Evolutionary conservation across 306 rosid genomes (phyloP).

Genomic region (Prunus kanzakura): DNA sequence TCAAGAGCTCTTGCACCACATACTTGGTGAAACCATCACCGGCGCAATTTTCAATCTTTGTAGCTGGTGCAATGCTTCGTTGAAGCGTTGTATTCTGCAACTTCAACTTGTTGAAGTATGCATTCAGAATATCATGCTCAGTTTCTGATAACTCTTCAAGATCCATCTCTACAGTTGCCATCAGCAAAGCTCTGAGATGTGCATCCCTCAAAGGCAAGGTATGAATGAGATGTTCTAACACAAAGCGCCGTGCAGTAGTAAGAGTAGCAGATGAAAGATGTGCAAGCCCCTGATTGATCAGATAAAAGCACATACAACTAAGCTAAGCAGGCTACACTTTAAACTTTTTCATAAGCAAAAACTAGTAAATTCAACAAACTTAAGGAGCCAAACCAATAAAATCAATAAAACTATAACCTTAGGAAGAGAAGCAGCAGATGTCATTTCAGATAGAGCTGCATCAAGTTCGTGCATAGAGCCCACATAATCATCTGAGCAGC

Average conservation of each 20-base stretch:
- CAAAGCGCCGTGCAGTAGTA: conserved; percentile 6
- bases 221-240: conserved; percentile 28
- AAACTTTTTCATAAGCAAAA: background rate
- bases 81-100: background rate
- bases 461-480: conserved; percentile 34
- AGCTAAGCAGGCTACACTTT: background rate
- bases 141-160: conserved; percentile 26
- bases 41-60: conserved; percentile 1
- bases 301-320: background rate
- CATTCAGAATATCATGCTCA: conserved; percentile 21
- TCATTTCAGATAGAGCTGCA: conserved; percentile 34
- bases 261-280: conserved; percentile 31
- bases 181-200: conserved; percentile 34
- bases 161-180: conserved; percentile 32
- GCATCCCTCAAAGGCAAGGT: conserved; percentile 25
- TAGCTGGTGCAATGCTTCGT: background rate
- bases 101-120: conserved; percentile 28
- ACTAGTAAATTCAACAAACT: background rate
- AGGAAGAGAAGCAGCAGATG: conserved; percentile 29
- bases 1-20: conserved; percentile 22
- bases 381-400: background rate
- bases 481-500: conserved; percentile 26
- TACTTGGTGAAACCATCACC: conserved; percentile 25
- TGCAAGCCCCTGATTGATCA: conserved; percentile 28
- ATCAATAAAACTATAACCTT: conserved; percentile 13